Evolutionary conservation across 2,329 filamentous ascomycete species (phyloP).

Genomic region (Arthrobotrys entomopaga): DNA sequence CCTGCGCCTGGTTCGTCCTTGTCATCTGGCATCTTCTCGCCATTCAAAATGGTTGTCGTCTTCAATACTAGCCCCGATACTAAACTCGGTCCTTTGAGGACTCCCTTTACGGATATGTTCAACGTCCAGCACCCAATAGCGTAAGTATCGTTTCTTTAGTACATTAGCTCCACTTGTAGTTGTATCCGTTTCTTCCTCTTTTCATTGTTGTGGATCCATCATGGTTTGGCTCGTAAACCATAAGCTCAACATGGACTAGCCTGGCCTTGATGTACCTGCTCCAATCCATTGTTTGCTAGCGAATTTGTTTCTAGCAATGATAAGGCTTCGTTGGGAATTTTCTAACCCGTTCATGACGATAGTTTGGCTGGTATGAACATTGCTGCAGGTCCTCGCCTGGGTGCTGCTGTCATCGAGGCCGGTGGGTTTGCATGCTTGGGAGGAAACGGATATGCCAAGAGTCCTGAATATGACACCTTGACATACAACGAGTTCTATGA

Average conservation of each 20-base stretch:
- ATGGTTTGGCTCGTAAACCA: no score
- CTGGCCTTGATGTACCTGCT: no score
- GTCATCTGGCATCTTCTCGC: not conserved
- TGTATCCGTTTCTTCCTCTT: not conserved
- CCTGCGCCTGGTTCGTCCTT: not conserved
- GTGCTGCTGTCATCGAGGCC: constrained; percentile 47
- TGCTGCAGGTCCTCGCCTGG: constrained; percentile 39
- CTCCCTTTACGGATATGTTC: constrained; percentile 80
- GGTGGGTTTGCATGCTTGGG: constrained; percentile 43
- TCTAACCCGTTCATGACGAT: not conserved
- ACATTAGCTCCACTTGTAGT: no score
- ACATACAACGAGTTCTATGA: constrained; percentile 36
- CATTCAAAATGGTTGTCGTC: constrained; percentile 37
- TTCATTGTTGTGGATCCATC: no score
- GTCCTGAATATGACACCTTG: constrained; percentile 36
- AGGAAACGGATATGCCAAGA: constrained; percentile 44
- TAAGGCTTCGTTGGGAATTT: not conserved
- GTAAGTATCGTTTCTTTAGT: constrained; percentile 3
- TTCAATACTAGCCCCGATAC: constrained; percentile 24
- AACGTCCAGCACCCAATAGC: constrained; percentile 83
- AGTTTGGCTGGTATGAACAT: constrained; percentile 52
- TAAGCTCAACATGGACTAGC: no score
- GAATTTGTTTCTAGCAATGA: no score
- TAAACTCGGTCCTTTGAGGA: constrained; percentile 66
- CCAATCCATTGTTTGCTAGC: no score